Conservation (phyloP, 2,329 filamentous ascomycete genomes). For the Aureobasidium zeae region DNA sequence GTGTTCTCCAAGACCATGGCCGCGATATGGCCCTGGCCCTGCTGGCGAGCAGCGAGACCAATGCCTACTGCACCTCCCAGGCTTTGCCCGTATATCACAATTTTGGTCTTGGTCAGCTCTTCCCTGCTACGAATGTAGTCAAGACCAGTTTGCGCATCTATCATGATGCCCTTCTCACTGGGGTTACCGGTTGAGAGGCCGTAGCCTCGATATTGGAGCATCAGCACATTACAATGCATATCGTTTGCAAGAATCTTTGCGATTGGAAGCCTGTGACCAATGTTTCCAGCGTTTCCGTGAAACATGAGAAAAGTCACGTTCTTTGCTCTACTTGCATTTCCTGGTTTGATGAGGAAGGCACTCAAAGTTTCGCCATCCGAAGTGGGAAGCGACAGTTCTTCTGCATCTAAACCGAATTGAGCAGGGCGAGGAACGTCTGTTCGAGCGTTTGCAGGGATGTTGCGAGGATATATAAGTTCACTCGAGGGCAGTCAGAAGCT, state of each 20-base stretch:
- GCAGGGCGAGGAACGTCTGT: slow-evolving; percentile 78
- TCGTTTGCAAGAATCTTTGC: slow-evolving; percentile 76
- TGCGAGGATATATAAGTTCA: slow-evolving; percentile 90
- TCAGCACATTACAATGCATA: slow-evolving; percentile 86
- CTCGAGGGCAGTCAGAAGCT: slow-evolving; percentile 39
- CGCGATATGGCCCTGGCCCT: slow-evolving; percentile 64
- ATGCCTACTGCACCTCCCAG: slow-evolving; percentile 85
- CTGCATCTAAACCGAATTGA: slow-evolving; percentile 82
- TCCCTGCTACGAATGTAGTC: slow-evolving; percentile 75
- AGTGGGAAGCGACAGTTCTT: slow-evolving; percentile 83
- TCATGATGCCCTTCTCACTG: slow-evolving; percentile 75
- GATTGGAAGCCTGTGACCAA: slow-evolving; percentile 88
- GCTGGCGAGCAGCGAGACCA: slow-evolving; percentile 75
- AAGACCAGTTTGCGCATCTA: slow-evolving; percentile 85
- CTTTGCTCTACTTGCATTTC: slow-evolving; percentile 54
- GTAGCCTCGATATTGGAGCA: slow-evolving; percentile 96
- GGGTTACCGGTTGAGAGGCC: slow-evolving; percentile 82
- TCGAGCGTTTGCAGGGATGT: slow-evolving; percentile 76
- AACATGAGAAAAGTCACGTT: slow-evolving; percentile 88
- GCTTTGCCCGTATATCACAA: slow-evolving; percentile 89
- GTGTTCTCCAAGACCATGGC: slow-evolving; percentile 95
- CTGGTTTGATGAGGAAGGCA: slow-evolving; percentile 78
- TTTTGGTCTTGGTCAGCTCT: slow-evolving; percentile 69
- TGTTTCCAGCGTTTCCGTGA: slow-evolving; percentile 96
- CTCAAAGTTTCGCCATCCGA: slow-evolving; percentile 86